These are phyloP conservation scores for Scheffersomyces segobiensis DNA, from an alignment of 1,139 yeast genomes.

Conservation along the genomic window DNA sequence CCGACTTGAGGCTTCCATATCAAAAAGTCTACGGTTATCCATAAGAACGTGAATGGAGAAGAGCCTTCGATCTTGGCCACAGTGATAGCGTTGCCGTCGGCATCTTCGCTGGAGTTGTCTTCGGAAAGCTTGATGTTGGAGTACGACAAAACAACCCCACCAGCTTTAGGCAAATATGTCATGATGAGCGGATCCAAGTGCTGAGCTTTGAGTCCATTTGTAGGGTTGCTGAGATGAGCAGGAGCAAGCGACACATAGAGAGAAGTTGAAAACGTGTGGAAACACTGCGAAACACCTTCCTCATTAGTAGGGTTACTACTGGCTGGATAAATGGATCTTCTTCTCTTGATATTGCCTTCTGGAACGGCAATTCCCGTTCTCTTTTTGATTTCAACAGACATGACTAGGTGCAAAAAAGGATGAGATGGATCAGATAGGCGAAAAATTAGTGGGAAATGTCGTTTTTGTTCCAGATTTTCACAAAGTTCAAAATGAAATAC, in stretches of 20 bases:
- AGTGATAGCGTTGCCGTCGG: constrained; percentile 22
- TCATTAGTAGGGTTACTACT: constrained; percentile 35
- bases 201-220: constrained; percentile 78
- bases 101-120: constrained; percentile 34
- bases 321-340: constrained; percentile 20
- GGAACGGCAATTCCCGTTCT: not conserved
- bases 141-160: constrained; percentile 85
- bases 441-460: not conserved
- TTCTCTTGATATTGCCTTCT: constrained; percentile 15
- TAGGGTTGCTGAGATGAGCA: constrained; percentile 62
- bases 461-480: not conserved
- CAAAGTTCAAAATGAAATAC: not conserved
- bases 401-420: not conserved
- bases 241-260: constrained; percentile 90
- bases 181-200: constrained; percentile 88
- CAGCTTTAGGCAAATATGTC: constrained; percentile 71
- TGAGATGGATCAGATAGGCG: not conserved
- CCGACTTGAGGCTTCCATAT: constrained; percentile 90
- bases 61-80: constrained; percentile 73
- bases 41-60: constrained; percentile 84
- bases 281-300: constrained; percentile 60
- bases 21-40: constrained; percentile 83
- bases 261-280: constrained; percentile 60
- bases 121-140: constrained; percentile 52
- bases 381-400: not conserved